These are phyloP conservation scores for Lodderomyces metapsilosis DNA, from an alignment of 1,139 yeast species.

Conservation along the genomic window DNA sequence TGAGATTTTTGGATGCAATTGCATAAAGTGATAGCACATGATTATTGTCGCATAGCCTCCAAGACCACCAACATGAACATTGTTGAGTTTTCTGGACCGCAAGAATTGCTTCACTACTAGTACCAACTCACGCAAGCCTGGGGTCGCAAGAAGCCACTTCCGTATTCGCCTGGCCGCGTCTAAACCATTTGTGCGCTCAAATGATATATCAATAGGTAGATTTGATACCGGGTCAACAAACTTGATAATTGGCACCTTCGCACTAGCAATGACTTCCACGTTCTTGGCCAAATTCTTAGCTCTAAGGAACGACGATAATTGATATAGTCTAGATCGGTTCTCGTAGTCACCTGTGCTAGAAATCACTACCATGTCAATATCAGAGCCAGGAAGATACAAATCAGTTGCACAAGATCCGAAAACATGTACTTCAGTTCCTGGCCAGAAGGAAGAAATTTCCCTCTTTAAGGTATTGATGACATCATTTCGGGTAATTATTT, in stretches of 20 bases:
- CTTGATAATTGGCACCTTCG: conserved; percentile 94
- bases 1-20: conserved; percentile 74
- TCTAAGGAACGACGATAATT: conserved; percentile 70
- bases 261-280: conserved; percentile 86
- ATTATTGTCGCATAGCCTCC: conserved; percentile 96
- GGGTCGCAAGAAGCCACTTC: conserved; percentile 69
- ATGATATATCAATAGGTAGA: conserved; percentile 86
- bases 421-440: conserved; percentile 76
- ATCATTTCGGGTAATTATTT: conserved; percentile 65
- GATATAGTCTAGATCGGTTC: conserved; percentile 65
- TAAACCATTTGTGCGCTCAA: conserved; percentile 84
- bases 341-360: conserved; percentile 67
- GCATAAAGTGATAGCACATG: conserved; percentile 77
- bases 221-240: conserved; percentile 73
- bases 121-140: conserved; percentile 83
- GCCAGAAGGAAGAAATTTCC: conserved; percentile 67
- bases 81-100: conserved; percentile 74
- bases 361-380: conserved; percentile 89
- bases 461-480: conserved; percentile 62
- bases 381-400: conserved; percentile 91
- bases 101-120: conserved; percentile 85
- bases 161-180: conserved; percentile 81
- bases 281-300: conserved; percentile 61
- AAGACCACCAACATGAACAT: conserved; percentile 94
- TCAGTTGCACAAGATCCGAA: conserved; percentile 98